These are phyloP conservation scores for Hansfordia pulvinata DNA, from an alignment of 2,329 filamentous ascomycete species.

Conservation along the genomic window DNA sequence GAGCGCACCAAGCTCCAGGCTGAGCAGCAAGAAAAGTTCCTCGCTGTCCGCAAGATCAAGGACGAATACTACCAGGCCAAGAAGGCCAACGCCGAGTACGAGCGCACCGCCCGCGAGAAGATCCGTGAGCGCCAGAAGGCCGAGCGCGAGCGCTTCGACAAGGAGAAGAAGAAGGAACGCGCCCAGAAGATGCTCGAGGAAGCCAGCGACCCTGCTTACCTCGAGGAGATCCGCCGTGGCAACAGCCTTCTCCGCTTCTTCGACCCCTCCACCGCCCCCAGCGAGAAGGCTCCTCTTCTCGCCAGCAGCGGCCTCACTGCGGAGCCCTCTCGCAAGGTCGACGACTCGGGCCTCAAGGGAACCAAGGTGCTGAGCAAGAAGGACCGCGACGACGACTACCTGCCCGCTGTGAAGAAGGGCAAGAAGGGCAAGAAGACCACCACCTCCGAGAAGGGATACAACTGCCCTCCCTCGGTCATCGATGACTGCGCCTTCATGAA, in stretches of 20 bases:
- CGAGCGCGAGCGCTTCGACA: conserved; percentile 62
- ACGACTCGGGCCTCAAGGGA: conserved; percentile 75
- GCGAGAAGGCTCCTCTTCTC: conserved; percentile 53
- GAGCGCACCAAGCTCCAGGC: conserved; percentile 73
- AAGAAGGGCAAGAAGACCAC: conserved; percentile 72
- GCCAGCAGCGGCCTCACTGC: conserved; percentile 64
- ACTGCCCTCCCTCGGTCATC: conserved; percentile 79
- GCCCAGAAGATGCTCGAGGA: conserved; percentile 68
- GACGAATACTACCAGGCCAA: conserved; percentile 74
- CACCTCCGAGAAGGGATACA: conserved; percentile 49
- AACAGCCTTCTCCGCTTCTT: conserved; percentile 85
- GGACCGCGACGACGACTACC: conserved; percentile 76
- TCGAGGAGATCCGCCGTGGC: conserved; percentile 82
- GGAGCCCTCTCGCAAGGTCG: conserved; percentile 68
- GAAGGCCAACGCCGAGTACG: conserved; percentile 71
- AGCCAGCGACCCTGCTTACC: conserved; percentile 75
- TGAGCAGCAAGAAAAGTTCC: conserved; percentile 78
- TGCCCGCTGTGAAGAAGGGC: conserved; percentile 68
- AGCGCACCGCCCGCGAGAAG: conserved; percentile 68
- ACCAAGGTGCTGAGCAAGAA: conserved; percentile 75
- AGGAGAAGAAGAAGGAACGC: conserved; percentile 61
- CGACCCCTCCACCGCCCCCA: conserved; percentile 54
- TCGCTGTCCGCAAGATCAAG: conserved; percentile 73
- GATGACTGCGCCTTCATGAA: conserved; percentile 78
- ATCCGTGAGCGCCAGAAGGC: conserved; percentile 65